Evolutionary conservation across 78 protist genomes (phyloP).

Genomic region (Planoprotostelium fungivorum): DNA sequence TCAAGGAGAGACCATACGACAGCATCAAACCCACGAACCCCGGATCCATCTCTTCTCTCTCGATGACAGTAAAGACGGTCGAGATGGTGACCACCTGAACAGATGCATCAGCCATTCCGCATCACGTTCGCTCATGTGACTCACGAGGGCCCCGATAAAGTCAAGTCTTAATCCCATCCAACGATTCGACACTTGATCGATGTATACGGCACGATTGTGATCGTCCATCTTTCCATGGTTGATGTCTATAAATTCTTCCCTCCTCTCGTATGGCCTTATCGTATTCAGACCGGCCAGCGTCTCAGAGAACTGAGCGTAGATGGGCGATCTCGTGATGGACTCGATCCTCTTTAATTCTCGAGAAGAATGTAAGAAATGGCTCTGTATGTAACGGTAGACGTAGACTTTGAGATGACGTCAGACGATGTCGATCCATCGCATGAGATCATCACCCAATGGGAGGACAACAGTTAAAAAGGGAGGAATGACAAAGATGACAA

Average conservation of each 20-base stretch:
- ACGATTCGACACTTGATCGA: constrained; percentile 45
- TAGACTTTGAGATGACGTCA: not conserved
- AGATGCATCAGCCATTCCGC: not conserved
- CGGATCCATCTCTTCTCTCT: constrained; percentile 13
- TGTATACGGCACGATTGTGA: constrained; percentile 44
- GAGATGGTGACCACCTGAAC: not conserved
- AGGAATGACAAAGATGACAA: constrained; percentile 3
- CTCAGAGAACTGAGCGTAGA: constrained; percentile 80
- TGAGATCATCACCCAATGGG: not conserved
- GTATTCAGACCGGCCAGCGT: constrained; percentile 86
- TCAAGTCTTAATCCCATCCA: constrained; percentile 83
- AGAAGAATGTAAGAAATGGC: constrained; percentile 56
- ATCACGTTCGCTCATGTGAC: not conserved
- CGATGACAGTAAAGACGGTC: constrained; percentile 32
- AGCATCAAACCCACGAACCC: constrained; percentile 72
- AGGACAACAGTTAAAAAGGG: constrained; percentile 9
- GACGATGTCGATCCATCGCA: not conserved
- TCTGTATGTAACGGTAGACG: constrained; percentile 65
- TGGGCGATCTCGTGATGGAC: constrained; percentile 80
- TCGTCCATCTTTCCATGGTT: constrained; percentile 40
- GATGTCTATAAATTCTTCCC: constrained; percentile 8
- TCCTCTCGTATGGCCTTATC: constrained; percentile 78
- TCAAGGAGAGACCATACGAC: constrained; percentile 58
- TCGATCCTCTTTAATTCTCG: constrained; percentile 85
- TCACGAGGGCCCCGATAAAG: constrained; percentile 40